phyloP scores from a whole-genome alignment of 2,329 filamentous ascomycete genomes.

The Fusarium vanettenii region DNA sequence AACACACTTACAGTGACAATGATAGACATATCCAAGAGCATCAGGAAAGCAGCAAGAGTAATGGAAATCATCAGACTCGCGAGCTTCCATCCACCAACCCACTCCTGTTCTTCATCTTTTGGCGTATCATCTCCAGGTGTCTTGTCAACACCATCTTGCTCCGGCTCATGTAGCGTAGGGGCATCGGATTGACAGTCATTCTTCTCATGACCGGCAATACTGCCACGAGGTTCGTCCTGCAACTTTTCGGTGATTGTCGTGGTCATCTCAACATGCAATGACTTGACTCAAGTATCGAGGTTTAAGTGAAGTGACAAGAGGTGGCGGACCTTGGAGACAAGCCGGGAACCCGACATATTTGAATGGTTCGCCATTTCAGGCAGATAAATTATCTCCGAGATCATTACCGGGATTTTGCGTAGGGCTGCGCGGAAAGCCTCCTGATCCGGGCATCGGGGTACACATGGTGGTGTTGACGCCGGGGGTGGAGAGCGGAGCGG shows the following conservation, averaged over 20 bases:
- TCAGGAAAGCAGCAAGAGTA: conserved; percentile 58
- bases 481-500: conserved; percentile 17
- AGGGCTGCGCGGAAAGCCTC: conserved; percentile 12
- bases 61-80: conserved; percentile 51
- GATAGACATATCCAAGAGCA: conserved; percentile 65
- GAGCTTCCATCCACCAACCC: conserved; percentile 46
- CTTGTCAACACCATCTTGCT: conserved; percentile 5
- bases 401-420: not conserved
- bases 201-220: conserved; percentile 11
- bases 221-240: not conserved
- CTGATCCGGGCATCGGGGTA: conserved; percentile 2
- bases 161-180: conserved; percentile 35
- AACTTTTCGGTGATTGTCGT: not conserved
- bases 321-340: not conserved
- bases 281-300: not conserved
- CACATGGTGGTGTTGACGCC: conserved; percentile 28
- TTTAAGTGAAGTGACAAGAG: not conserved
- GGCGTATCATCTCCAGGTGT: conserved; percentile 10
- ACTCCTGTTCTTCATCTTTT: conserved; percentile 27
- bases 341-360: conserved; percentile 19
- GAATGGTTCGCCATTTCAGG: conserved; percentile 5
- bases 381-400: conserved; percentile 9
- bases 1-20: conserved; percentile 58
- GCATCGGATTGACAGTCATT: conserved; percentile 14
- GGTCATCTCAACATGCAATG: conserved; percentile 7